Percentiles rank a stretch among this genome's conserved stretches.
phyloP scores from a whole-genome alignment of 352 stramenopile species.

The Pythium insidiosum region DNA sequence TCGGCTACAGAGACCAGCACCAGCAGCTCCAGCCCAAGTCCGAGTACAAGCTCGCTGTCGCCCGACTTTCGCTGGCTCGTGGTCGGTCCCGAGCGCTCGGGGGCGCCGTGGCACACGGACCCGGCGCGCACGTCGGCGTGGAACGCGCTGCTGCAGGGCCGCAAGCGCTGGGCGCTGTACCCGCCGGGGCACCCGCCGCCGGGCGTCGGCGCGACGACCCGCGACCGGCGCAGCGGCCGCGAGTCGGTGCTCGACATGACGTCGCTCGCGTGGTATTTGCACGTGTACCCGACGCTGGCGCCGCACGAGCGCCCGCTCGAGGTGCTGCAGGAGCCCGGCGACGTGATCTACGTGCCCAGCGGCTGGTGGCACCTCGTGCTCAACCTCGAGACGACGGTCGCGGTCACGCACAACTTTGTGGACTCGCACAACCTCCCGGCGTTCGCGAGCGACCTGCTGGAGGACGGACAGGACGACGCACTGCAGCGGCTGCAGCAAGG shows the following conservation, averaged over 20 bases:
- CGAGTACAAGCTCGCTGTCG: conserved; percentile 26
- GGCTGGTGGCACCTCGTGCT: conserved; percentile 98
- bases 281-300: conserved; percentile 75
- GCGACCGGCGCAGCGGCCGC: conserved; percentile 39
- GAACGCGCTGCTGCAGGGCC: conserved; percentile 92
- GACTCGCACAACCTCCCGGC: conserved; percentile 73
- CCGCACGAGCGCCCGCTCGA: conserved; percentile 70
- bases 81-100: conserved; percentile 75
- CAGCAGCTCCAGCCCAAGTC: conserved; percentile 20
- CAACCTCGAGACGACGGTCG: conserved; percentile 92
- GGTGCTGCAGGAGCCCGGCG: conserved; percentile 88
- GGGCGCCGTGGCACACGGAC: conserved; percentile 94
- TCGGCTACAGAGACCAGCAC: neutral
- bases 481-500: conserved; percentile 45
- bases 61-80: conserved; percentile 82
- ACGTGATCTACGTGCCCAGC: conserved; percentile 96
- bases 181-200: conserved; percentile 74
- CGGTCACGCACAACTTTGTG: conserved; percentile 95
- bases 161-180: conserved; percentile 96
- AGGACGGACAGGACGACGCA: conserved; percentile 51
- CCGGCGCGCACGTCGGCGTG: conserved; percentile 93
- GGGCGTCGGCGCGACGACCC: conserved; percentile 37
- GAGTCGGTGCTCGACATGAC: conserved; percentile 69
- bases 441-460: conserved; percentile 66
- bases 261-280: conserved; percentile 78